Percentiles rank a stretch among this genome's conserved stretches.
Evolutionary conservation across 2,329 filamentous ascomycete genomes (phyloP).

Genomic region (Rhexocercosporidium sp.): DNA sequence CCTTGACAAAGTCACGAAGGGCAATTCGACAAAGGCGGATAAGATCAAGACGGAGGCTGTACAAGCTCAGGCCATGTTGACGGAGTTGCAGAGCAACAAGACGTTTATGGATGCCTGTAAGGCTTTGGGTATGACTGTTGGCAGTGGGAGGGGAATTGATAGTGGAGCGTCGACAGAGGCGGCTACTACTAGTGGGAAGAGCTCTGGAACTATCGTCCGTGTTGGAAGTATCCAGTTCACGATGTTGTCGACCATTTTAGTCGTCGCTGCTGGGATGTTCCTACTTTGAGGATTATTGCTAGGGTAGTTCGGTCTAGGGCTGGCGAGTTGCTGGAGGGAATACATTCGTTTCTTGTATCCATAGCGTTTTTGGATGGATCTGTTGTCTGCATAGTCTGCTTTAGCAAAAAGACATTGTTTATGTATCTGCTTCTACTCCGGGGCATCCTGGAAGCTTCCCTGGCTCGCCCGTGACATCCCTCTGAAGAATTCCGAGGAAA

Average conservation of each 20-base stretch:
- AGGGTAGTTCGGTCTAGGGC: background rate
- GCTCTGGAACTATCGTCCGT: background rate
- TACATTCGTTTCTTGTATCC: background rate
- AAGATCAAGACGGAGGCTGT: conserved; percentile 15
- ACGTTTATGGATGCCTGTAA: conserved; percentile 27
- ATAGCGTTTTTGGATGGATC: background rate
- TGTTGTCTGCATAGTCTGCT: too few relatives aligned
- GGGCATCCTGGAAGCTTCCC: too few relatives aligned
- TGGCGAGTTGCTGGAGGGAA: background rate
- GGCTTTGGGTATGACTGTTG: conserved; percentile 3
- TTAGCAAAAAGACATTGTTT: too few relatives aligned
- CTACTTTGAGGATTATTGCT: background rate
- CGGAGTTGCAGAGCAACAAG: conserved; percentile 15
- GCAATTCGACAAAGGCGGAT: conserved; percentile 21
- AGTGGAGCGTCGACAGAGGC: background rate
- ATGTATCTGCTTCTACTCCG: too few relatives aligned
- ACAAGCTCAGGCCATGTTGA: conserved; percentile 18
- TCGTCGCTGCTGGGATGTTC: conserved; percentile 12
- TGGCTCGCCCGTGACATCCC: too few relatives aligned
- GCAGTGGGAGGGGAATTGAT: background rate
- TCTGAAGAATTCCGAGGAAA: too few relatives aligned
- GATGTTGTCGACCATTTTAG: conserved; percentile 7
- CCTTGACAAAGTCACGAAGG: conserved; percentile 21
- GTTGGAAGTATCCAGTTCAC: conserved; percentile 4
- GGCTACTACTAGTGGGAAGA: background rate